Conservation (phyloP, 768 basidiomycete genomes). For the Ramaria rubella region DNA sequence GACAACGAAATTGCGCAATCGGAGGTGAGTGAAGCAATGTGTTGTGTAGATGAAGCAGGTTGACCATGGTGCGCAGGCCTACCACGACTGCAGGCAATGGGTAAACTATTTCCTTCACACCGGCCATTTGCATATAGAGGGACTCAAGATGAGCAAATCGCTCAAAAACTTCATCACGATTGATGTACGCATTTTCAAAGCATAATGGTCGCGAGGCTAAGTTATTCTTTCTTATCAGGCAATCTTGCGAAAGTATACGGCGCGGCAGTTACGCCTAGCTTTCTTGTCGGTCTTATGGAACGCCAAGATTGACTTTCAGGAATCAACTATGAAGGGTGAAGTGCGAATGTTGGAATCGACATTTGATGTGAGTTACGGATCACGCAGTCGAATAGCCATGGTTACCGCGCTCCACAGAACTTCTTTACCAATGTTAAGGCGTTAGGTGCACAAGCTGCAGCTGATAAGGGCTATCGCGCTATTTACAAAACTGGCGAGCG, state of each 20-base stretch:
- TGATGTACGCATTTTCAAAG: constrained; percentile 44
- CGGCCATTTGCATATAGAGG: constrained; percentile 96
- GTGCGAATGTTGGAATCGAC: constrained; percentile 76
- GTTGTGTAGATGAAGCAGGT: neutral
- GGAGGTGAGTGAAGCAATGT: constrained; percentile 49
- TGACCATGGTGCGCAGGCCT: constrained; percentile 52
- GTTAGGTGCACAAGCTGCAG: constrained; percentile 48
- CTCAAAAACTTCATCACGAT: constrained; percentile 99
- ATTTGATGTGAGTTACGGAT: constrained; percentile 61
- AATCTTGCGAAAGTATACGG: constrained; percentile 72
- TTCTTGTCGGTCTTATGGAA: constrained; percentile 93
- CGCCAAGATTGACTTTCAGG: constrained; percentile 89
- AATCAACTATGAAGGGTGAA: constrained; percentile 82
- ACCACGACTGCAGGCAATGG: constrained; percentile 87
- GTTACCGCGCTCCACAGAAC: constrained; percentile 48
- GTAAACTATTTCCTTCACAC: constrained; percentile 99
- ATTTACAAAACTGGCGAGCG: constrained; percentile 56
- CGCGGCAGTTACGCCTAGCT: constrained; percentile 84
- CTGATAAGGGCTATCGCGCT: constrained; percentile 11
- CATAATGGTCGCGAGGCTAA: neutral
- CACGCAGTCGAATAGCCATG: neutral
- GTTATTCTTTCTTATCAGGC: constrained; percentile 45
- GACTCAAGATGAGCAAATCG: constrained; percentile 98
- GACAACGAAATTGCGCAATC: constrained; percentile 98
- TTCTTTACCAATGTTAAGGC: constrained; percentile 90